Base-by-base conservation (phyloP, 192 early-diverging fungal genomes). In the Allomyces arbusculus region DNA sequence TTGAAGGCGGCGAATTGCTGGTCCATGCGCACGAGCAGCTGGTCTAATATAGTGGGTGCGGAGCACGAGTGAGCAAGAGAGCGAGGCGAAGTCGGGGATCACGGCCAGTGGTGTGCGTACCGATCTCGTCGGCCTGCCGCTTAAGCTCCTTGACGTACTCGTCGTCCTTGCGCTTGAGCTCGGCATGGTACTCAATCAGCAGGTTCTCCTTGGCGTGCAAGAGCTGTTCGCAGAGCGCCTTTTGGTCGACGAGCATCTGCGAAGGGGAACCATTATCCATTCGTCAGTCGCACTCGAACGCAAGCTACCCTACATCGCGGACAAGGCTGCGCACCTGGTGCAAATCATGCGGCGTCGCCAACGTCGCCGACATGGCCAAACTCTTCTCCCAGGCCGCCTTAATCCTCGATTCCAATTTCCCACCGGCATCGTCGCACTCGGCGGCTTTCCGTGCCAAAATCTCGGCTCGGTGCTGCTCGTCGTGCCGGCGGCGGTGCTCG, bases 121-220 rank as follows among this genome's bases (percentile, higher is more conserved):
- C 80, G 65, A 83, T 83, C 62, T 83, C 82, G 65, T 83, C 82
- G 14, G 79, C 75, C 69, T 83, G 78, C 40, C 82, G 68, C 68
- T 83, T 81, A 12, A 83, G 68, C 65, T 81, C 82, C 62, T 78
- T 75, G 33, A 83, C 82, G 65, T 83, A 83, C 62, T 81, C 79
- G 63, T 83, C 82, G 62, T 83, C 82, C 62, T 80, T 79, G 14
- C 66, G 26, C 69, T 83, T 83, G 33, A 83, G 68, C 64, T 83
- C 82, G 7, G 71, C 65, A 19, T 72, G 64, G 62, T 80, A 81
- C 66, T 83, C 79, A 33, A 72, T 71, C 22, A 79, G 74, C 25
- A 83, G 68, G 62, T 69, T 78, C 63, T 80, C 76, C 61, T 83
- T 83, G 50, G 70, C 71, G 14, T 68, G 64, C 24, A 78, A 69